A percentile compares a stretch with the other conserved stretches of the same genome.
phyloP scores from a whole-genome alignment of 495 filamentous ascomycete genomes.

The Chlorociboria aeruginascens region DNA sequence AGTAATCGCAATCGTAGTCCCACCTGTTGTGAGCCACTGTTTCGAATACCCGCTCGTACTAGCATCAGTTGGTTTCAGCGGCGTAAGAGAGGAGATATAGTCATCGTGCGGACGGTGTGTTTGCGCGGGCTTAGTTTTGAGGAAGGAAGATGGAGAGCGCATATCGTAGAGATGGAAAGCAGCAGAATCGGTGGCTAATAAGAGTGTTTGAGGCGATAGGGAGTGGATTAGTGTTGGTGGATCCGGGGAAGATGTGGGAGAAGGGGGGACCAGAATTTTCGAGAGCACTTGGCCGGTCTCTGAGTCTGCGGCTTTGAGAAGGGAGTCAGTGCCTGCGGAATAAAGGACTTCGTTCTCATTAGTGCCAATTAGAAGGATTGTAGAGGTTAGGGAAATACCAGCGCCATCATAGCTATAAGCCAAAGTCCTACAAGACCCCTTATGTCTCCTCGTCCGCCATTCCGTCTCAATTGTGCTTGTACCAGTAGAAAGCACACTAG shows the following conservation, averaged over 20 bases:
- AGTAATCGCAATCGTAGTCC: constrained; percentile 76
- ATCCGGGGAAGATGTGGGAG: constrained; percentile 37
- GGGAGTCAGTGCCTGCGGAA: constrained; percentile 78
- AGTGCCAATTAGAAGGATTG: neutral
- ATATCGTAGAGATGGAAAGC: constrained; percentile 85
- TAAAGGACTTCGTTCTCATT: constrained; percentile 46
- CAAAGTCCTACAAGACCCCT: constrained; percentile 77
- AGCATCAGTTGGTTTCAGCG: constrained; percentile 62
- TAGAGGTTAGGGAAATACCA: constrained; percentile 3
- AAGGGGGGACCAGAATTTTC: constrained; percentile 53
- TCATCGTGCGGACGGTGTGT: constrained; percentile 81
- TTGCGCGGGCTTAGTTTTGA: constrained; percentile 50
- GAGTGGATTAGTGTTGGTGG: constrained; percentile 64
- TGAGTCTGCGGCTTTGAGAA: constrained; percentile 76
- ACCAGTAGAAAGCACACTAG: constrained; percentile 44
- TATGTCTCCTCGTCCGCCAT: constrained; percentile 83
- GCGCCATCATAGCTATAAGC: constrained; percentile 55
- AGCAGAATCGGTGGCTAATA: constrained; percentile 83
- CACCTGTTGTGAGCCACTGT: constrained; percentile 87
- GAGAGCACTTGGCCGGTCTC: constrained; percentile 70
- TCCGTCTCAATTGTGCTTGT: constrained; percentile 65
- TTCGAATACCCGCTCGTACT: constrained; percentile 79
- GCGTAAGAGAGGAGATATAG: constrained; percentile 81
- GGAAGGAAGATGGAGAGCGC: constrained; percentile 49
- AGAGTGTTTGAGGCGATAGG: constrained; percentile 75